These are phyloP conservation scores for Ophiognomonia clavigignenti-juglandacearum DNA, from an alignment of 2,329 filamentous ascomycete genomes.

Conservation along the genomic window DNA sequence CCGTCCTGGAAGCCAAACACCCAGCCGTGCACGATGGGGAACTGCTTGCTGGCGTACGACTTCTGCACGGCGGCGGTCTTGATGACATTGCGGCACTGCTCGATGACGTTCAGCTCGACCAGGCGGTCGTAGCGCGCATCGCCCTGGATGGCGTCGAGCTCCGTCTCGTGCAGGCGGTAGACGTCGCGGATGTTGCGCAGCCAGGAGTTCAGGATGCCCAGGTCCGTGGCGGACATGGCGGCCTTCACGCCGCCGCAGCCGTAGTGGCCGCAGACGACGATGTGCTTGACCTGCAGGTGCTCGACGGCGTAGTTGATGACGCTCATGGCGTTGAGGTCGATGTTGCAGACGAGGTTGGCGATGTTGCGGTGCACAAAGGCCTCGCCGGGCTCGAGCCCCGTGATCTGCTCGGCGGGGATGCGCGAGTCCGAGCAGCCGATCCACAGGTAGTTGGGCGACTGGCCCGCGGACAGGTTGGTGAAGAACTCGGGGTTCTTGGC, in stretches of 20 bases:
- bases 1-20: conserved; percentile 67
- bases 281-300: conserved; percentile 76
- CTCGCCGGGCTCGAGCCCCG: conserved; percentile 79
- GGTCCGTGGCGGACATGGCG: conserved; percentile 65
- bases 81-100: conserved; percentile 73
- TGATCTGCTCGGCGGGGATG: conserved; percentile 85
- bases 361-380: conserved; percentile 95
- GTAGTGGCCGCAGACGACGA: conserved; percentile 75
- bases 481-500: conserved; percentile 62
- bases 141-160: conserved; percentile 61
- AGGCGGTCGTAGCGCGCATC: conserved; percentile 63
- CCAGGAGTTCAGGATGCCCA: conserved; percentile 70
- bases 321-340: conserved; percentile 73
- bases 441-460: conserved; percentile 72
- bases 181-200: conserved; percentile 70
- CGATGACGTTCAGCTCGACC: conserved; percentile 77
- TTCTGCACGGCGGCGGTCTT: conserved; percentile 78
- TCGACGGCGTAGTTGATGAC: conserved; percentile 85
- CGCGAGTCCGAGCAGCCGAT: conserved; percentile 89
- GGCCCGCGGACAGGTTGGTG: conserved; percentile 56
- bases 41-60: conserved; percentile 57
- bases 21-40: conserved; percentile 69
- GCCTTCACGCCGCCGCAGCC: conserved; percentile 73
- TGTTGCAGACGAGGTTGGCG: conserved; percentile 78
- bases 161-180: conserved; percentile 64